Evolutionary conservation across 1,284 basidiomycete species (phyloP), one percentile per base, ranked within the genome.

Genomic region (Vanrija sp.): DNA sequence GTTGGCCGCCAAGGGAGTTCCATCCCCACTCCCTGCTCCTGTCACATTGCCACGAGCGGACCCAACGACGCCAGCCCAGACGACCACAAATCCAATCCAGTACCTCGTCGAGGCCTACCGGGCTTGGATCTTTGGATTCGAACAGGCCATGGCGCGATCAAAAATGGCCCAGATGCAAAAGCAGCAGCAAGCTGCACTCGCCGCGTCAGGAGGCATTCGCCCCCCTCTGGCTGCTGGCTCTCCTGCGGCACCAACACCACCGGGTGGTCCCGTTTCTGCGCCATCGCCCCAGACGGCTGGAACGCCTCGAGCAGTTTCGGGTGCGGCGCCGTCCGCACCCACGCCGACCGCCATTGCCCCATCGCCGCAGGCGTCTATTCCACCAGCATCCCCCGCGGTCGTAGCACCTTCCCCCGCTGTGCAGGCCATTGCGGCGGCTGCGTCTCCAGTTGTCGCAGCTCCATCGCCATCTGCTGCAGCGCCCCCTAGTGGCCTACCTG

Each of bases 51-150:
- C 69, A 0, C 55, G 58, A 36, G 53, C 41, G n/a, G 63, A 65
- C 42, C 56, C 61, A 3, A 53, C 53, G 41, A 24, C 52, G 2
- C 63, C 62, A 6, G 46, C 57, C 18, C 51, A 54, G 19, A 54
- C 51, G 51, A 71, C 68, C 9, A 67, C 61, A 25, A 60, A 61
- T 45, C 56, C 71, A 0, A 56, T 68, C 23, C 62, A 64, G 41
- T 73, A 65, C 49, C 52, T 73, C 31, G 50, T 67, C n/a, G 58
- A 58, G 0, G 65, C 56, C 0, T 72, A 71, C 49, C 51, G 64
- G 20, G 65, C 67, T 15, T 71, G 66, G 60, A 51, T 73, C 7
- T 63, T 66, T 44, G 63, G 60, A 3, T 73, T 73, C 39, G 69
- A 73, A 47, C 54, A 63, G 39, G 65, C 69, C 23, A 70, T 71